Evolutionary conservation across 257 asterid genomes (phyloP).

Genomic region (Solanum clarkiae): DNA sequence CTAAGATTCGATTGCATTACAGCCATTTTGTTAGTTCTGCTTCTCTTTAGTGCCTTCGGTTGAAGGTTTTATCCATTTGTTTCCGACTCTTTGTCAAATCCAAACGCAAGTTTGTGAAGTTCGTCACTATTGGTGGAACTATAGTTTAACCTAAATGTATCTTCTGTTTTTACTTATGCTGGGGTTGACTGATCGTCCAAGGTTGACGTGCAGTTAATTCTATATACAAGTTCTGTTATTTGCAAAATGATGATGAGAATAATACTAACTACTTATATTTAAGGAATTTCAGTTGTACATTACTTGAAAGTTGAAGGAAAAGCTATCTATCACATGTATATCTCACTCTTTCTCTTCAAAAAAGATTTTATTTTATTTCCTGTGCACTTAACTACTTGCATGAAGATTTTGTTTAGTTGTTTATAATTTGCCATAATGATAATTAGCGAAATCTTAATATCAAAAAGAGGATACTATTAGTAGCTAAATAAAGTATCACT

Average conservation of each 20-base stretch:
- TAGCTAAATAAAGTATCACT: not conserved
- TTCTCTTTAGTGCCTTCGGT: not conserved
- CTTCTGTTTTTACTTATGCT: not conserved
- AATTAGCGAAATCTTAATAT: not conserved
- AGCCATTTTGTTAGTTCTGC: not conserved
- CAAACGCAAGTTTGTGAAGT: not conserved
- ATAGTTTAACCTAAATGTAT: not conserved
- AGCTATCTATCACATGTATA: not conserved
- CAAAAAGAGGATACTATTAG: not conserved
- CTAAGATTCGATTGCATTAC: not conserved
- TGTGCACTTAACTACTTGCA: not conserved
- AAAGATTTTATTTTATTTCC: not conserved
- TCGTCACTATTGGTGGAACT: not conserved
- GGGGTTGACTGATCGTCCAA: not conserved
- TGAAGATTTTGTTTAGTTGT: not conserved
- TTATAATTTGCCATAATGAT: not conserved
- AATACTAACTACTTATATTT: not conserved
- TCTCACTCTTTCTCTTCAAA: not conserved
- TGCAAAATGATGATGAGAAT: not conserved
- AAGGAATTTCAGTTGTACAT: not conserved
- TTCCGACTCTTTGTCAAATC: not conserved
- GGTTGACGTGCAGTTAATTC: not conserved
- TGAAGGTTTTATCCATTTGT: not conserved
- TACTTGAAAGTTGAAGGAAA: not conserved
- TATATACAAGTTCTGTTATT: not conserved